Evolutionary conservation across 2,329 filamentous ascomycete genomes (phyloP), one percentile per base, ranked within the genome.

Genomic region (Xenosphaeropsis pyriputrescens): DNA sequence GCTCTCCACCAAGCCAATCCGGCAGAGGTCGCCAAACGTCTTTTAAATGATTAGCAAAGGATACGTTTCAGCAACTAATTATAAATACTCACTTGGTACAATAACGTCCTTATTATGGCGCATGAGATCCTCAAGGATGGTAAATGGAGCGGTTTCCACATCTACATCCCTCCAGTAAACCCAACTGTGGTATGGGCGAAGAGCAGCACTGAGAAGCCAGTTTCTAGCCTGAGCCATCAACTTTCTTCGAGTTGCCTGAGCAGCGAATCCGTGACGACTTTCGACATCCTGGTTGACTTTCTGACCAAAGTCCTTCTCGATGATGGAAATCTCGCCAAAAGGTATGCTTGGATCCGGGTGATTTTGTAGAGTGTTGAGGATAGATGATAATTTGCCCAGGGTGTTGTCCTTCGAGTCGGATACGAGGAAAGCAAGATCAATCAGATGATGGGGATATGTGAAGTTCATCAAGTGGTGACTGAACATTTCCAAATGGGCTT

Each of bases 111-210:
- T 96, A 62, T 98, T 94, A 54, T 98, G 91, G 45, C 89, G 78
- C 91, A 98, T 98, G 39, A 98, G 64, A 62, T 98, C 91, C 56
- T 98, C 91, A 45, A 98, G 63, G 49, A 98, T 96, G 0, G 91
- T 96, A 54, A 89, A 91, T 0, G 91, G 91, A 2, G 91, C 91
- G 2, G 91, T 98, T 61, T 96, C 86, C 7, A 98, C 91, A 61
- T 98, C 91, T 17, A 94, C 91, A 62, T 98, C 91, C 59, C 91
- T 78, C 91, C 91, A 98, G 57, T 98, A 98, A 8, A 98, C 91
- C 91, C 91, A 98, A 46, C 88, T 95, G 57, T 98, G 91, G 37
- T 91, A 93, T 2, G 91, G 91, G 32, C 91, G 77, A 38, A 98
- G 64, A 16, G 91, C 89, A 31, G 91, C 89, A 52, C 86, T 95